Evolutionary conservation across 2,329 filamentous ascomycete species (phyloP).

Genomic region (Fusarium pseudoanthophilum): DNA sequence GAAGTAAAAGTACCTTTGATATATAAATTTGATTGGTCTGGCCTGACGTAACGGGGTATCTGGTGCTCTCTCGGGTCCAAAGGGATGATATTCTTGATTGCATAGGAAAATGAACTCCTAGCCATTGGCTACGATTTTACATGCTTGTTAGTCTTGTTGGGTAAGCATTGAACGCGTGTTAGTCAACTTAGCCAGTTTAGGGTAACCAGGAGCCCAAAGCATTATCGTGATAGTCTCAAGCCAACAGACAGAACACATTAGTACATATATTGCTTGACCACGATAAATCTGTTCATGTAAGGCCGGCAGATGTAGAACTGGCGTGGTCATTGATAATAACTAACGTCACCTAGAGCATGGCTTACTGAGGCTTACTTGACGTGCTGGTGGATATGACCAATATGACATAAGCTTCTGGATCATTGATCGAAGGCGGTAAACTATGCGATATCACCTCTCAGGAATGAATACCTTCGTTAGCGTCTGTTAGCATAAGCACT

Average conservation of each 20-base stretch:
- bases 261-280: neutral
- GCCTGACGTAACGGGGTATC: too few relatives aligned
- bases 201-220: neutral
- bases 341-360: conserved; percentile 1
- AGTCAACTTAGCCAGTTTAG: neutral
- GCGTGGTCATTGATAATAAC: neutral
- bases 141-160: neutral
- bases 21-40: too few relatives aligned
- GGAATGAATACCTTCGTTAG: too few relatives aligned
- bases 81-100: neutral
- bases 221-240: neutral
- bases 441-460: neutral
- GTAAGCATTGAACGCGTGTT: neutral
- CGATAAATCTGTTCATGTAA: neutral
- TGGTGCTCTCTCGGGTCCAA: too few relatives aligned
- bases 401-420: conserved; percentile 5
- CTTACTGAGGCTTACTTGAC: conserved; percentile 30
- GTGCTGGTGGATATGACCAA: conserved; percentile 1
- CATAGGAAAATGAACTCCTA: neutral
- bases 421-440: neutral
- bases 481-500: neutral
- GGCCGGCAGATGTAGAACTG: neutral
- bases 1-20: too few relatives aligned
- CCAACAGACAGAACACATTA: neutral
- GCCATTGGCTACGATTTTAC: neutral